phyloP scores from a whole-genome alignment of 1,284 basidiomycete species.

The Papiliotrema fonsecae region DNA sequence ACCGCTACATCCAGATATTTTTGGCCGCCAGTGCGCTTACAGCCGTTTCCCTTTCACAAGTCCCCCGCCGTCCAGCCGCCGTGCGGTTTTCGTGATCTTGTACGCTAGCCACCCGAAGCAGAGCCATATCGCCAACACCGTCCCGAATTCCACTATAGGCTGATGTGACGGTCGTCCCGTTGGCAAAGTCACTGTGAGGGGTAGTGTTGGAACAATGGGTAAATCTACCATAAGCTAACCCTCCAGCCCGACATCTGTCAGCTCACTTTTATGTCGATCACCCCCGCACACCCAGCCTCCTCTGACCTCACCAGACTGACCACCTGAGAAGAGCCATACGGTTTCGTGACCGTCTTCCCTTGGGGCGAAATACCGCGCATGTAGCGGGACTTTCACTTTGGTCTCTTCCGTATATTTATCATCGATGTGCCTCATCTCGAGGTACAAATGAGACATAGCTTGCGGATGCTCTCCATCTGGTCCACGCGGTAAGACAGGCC shows the following conservation, averaged over 20 bases:
- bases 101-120: slow-evolving; percentile 26
- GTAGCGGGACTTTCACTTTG: slow-evolving; percentile 32
- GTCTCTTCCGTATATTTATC: slow-evolving; percentile 9
- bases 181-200: slow-evolving; percentile 17
- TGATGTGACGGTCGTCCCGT: slow-evolving; percentile 24
- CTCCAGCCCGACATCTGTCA: background rate
- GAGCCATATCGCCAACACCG: slow-evolving; percentile 23
- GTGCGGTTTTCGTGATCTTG: slow-evolving; percentile 14
- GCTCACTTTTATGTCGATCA: background rate
- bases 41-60: background rate
- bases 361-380: slow-evolving; percentile 35
- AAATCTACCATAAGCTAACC: background rate
- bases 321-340: slow-evolving; percentile 8
- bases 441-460: background rate
- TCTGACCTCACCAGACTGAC: slow-evolving; percentile 3
- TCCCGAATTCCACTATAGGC: slow-evolving; percentile 17
- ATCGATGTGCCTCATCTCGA: background rate
- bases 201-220: background rate
- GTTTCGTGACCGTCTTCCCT: slow-evolving; percentile 8
- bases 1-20: background rate
- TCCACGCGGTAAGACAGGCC: slow-evolving; percentile 18
- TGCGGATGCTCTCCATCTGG: background rate
- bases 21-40: too few relatives aligned
- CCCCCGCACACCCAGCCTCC: slow-evolving; percentile 15
- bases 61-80: background rate